Base-by-base conservation (phyloP, 306 rosid species). In the Aeschynomene evenia region DNA sequence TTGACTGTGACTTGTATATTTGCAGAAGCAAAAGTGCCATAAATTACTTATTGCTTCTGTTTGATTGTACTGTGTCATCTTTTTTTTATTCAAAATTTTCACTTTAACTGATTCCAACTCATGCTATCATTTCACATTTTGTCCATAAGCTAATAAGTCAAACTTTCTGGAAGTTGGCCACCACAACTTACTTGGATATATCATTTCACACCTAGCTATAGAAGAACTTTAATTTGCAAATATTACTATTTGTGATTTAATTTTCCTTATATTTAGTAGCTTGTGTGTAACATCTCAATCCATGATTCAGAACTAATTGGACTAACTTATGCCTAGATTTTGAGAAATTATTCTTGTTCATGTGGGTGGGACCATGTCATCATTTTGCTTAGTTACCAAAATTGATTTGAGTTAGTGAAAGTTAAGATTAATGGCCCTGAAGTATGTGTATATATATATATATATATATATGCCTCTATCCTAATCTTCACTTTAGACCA, bases 401-500 rank as follows among this genome's bases (percentile, higher is more conserved):
- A 36, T 33, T 48, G 61, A 57, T 58, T 39, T 63, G 71, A 64
- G 70, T 9, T 60, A n/a, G 39, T 54, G 50, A 62, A 77, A 57
- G 56, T 53, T 22, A 19, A 65, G 48, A 34, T 1, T 7, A 28
- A 18, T 56, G 66, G 33, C 63, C 39, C 65, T 76, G 77, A 77
- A 73, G 53, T 60, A 49, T n/a, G n/a, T n/a, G n/a, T n/a, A n/a
- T n/a, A n/a, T n/a, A n/a, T n/a, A n/a, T n/a, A n/a, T n/a, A n/a
- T n/a, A n/a, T n/a, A n/a, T n/a, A n/a, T 24, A 21, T 11, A 28
- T 56, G 56, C 55, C 4, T 24, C 65, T 68, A 77, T 73, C 80
- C 65, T 43, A 58, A 40, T 68, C 40, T 56, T 74, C 88, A 84
- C 85, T 74, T 83, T 76, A 63, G 82, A 74, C 77, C 80, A 81